phyloP scores from a whole-genome alignment of 768 basidiomycete species.

The Mycena maculata region DNA sequence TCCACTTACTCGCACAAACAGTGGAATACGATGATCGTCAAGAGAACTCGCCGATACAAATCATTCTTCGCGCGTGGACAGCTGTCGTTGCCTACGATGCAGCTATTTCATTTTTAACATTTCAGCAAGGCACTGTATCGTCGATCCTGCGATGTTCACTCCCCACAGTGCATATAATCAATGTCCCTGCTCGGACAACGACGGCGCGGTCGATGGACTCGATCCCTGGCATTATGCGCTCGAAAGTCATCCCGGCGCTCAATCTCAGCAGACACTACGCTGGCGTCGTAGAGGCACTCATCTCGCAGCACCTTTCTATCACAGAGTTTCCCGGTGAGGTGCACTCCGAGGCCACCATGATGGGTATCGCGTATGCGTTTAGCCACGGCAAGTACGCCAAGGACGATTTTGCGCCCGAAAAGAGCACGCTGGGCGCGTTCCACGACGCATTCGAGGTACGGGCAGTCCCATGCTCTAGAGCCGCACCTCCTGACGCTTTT shows the following conservation, averaged over 20 bases:
- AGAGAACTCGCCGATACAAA: background rate
- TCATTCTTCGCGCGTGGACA: slow-evolving; percentile 5
- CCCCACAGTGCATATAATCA: slow-evolving; percentile 9
- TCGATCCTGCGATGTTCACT: slow-evolving; percentile 4
- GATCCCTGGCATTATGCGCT: slow-evolving; percentile 14
- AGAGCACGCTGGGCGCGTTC: background rate
- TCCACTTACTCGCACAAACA: background rate
- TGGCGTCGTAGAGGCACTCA: slow-evolving; percentile 3
- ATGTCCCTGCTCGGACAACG: background rate
- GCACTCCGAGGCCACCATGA: slow-evolving; percentile 20
- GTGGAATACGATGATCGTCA: slow-evolving; percentile 4
- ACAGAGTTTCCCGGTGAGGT: slow-evolving; percentile 5
- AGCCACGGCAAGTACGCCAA: background rate
- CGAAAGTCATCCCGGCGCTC: slow-evolving; percentile 9
- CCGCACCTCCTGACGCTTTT: background rate
- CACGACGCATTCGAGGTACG: slow-evolving; percentile 18
- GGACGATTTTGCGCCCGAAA: background rate
- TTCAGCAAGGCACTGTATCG: background rate
- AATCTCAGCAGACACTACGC: background rate
- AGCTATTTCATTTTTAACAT: background rate
- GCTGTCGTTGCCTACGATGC: slow-evolving; percentile 17
- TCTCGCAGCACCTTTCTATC: background rate
- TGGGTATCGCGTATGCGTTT: slow-evolving; percentile 21
- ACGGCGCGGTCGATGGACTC: slow-evolving; percentile 1
- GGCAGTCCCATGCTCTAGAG: background rate